Base-by-base conservation (phyloP, 1,284 basidiomycete species). In the Hemileia vastatrix region DNA sequence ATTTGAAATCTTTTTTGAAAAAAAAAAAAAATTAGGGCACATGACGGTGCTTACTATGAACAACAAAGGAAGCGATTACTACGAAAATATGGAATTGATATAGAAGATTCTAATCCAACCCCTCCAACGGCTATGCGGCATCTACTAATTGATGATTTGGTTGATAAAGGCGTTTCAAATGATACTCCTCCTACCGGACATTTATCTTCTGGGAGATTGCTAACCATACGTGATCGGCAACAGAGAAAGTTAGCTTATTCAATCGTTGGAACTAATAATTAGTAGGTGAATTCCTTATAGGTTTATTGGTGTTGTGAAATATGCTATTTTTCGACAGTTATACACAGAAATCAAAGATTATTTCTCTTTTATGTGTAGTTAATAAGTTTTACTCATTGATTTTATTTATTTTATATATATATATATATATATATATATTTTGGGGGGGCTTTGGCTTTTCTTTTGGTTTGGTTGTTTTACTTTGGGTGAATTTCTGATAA, bases 201-300 rank as follows among this genome's bases (percentile, higher is more conserved):
- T 18, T 50, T 48, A 24, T 24, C 47, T 31, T 24, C 43, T 24
- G 56, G 64, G 15, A 65, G 88, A 18, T 78, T 94, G 65, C 87
- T 94, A 75, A 94, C 91, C 51, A 95, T 90, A 89, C 80, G 92
- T 67, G 93, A 96, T 76, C 90, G 87, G 80, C 88, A 93, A 73
- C 81, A 91, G 70, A 77, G 90, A 89, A 78, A 78, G 84, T 79
- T 60, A 67, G 53, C 53, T 27, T 48, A 32, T 53, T 59, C 47
- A 43, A 43, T 58, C 11, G 57, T 62, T 50, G 73, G 73, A 13
- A 75, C 73, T 43, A 73, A 73, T 66, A 73, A 75, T 31, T 62
- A 62, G 59, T 62, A n/a, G 50, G 59, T 62, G 31, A 18, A 13
- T 19, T 32, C 6, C n/a, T 11, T 33, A 5, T 3, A 45, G 15